These are phyloP conservation scores for Corniculantispora saksenae DNA, from an alignment of 2,329 filamentous ascomycete genomes.

Conservation along the genomic window DNA sequence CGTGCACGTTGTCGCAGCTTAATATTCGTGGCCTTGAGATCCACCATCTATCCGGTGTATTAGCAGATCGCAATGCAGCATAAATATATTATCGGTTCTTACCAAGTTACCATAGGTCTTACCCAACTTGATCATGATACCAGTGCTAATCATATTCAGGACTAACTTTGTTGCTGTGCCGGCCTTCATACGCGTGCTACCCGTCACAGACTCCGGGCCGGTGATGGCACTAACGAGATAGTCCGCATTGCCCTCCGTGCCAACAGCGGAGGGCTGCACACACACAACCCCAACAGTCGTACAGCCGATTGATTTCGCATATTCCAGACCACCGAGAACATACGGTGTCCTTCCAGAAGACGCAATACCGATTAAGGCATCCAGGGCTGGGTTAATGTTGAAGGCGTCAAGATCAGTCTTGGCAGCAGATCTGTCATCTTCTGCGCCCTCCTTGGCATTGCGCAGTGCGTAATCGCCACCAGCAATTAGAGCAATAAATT, in stretches of 20 bases:
- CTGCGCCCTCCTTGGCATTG: slow-evolving; percentile 42
- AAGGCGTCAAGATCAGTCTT: slow-evolving; percentile 33
- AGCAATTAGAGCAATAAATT: slow-evolving; percentile 44
- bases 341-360: slow-evolving; percentile 46
- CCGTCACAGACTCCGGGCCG: slow-evolving; percentile 45
- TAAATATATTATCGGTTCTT: slow-evolving; percentile 22
- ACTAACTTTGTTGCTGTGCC: slow-evolving; percentile 47
- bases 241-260: slow-evolving; percentile 25
- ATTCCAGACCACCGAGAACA: slow-evolving; percentile 34
- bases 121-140: slow-evolving; percentile 41
- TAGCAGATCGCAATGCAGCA: not conserved
- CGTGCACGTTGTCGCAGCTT: slow-evolving; percentile 32
- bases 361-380: slow-evolving; percentile 44
- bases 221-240: slow-evolving; percentile 39
- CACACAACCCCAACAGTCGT: slow-evolving; percentile 42
- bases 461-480: slow-evolving; percentile 43
- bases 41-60: slow-evolving; percentile 32
- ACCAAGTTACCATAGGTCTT: slow-evolving; percentile 46
- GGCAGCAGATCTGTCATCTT: slow-evolving; percentile 37
- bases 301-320: slow-evolving; percentile 37
- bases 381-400: slow-evolving; percentile 31
- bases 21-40: slow-evolving; percentile 38
- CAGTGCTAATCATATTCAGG: slow-evolving; percentile 43
- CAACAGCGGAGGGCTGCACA: slow-evolving; percentile 34
- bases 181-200: slow-evolving; percentile 47